phyloP scores from a whole-genome alignment of 352 stramenopile species.

The Phytophthora pseudosyringae region DNA sequence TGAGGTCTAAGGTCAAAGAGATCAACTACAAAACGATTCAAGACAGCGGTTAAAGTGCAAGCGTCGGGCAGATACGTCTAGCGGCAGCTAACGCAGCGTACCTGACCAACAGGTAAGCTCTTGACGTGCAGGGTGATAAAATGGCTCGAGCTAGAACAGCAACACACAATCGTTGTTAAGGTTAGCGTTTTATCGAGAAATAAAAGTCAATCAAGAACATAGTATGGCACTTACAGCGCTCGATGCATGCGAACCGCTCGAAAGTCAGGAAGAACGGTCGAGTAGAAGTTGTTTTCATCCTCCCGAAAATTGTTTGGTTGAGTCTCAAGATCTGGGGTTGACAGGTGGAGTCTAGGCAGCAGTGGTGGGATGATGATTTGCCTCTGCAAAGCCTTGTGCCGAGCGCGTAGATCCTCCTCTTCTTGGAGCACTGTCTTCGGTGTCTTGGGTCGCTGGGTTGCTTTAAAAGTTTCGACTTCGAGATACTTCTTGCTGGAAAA shows the following conservation, averaged over 20 bases:
- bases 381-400: slow-evolving; percentile 55
- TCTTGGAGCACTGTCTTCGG: slow-evolving; percentile 65
- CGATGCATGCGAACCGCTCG: slow-evolving; percentile 66
- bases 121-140: slow-evolving; percentile 78
- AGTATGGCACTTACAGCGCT: slow-evolving; percentile 50
- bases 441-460: slow-evolving; percentile 57
- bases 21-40: slow-evolving; percentile 45
- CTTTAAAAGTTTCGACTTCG: slow-evolving; percentile 38
- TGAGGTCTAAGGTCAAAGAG: slow-evolving; percentile 63
- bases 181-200: not conserved
- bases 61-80: not conserved
- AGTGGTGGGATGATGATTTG: slow-evolving; percentile 56
- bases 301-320: slow-evolving; percentile 1
- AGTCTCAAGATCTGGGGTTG: not conserved
- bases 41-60: slow-evolving; percentile 8
- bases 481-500: slow-evolving; percentile 54
- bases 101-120: slow-evolving; percentile 74
- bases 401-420: slow-evolving; percentile 37
- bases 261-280: slow-evolving; percentile 51
- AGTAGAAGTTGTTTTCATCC: slow-evolving; percentile 53
- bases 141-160: slow-evolving; percentile 45
- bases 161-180: not conserved
- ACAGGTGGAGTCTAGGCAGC: slow-evolving; percentile 16
- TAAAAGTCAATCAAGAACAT: not conserved
- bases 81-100: slow-evolving; percentile 27